Percentiles rank a stretch among this genome's conserved stretches.
phyloP scores from a whole-genome alignment of 495 filamentous ascomycete genomes.

The Amorphotheca resinae region DNA sequence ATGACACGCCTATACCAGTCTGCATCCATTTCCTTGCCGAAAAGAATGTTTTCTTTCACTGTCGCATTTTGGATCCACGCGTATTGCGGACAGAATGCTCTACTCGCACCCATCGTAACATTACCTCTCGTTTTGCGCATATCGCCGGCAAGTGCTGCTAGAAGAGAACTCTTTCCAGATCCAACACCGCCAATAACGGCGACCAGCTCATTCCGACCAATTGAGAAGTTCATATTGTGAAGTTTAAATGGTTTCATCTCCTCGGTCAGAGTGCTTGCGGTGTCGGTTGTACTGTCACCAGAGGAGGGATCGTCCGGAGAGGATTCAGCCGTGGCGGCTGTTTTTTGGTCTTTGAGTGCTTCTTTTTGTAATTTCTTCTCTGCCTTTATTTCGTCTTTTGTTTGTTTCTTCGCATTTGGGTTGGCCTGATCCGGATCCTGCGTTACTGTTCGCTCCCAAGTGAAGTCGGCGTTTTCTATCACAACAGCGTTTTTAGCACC shows the following conservation, averaged over 20 bases:
- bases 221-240: conserved; percentile 55
- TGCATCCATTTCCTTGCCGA: conserved; percentile 64
- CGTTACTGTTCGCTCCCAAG: conserved; percentile 73
- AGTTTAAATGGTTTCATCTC: conserved; percentile 70
- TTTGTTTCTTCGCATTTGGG: conserved; percentile 26
- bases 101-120: conserved; percentile 59
- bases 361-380: conserved; percentile 22
- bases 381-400: conserved; percentile 30
- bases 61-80: conserved; percentile 94
- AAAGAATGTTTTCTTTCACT: conserved; percentile 79
- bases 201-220: conserved; percentile 72
- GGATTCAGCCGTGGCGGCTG: conserved; percentile 2
- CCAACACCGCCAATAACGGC: conserved; percentile 89
- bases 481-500: conserved; percentile 56
- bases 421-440: conserved; percentile 39
- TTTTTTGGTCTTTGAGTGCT: conserved; percentile 23
- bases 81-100: conserved; percentile 90
- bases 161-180: conserved; percentile 81
- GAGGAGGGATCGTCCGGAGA: not conserved
- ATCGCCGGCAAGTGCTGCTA: conserved; percentile 83
- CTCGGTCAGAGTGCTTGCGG: conserved; percentile 40
- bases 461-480: conserved; percentile 66
- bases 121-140: conserved; percentile 74
- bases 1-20: conserved; percentile 42
- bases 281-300: conserved; percentile 24